Evolutionary conservation across 1,284 basidiomycete genomes (phyloP).

Genomic region (Rhizoctonia solani): DNA sequence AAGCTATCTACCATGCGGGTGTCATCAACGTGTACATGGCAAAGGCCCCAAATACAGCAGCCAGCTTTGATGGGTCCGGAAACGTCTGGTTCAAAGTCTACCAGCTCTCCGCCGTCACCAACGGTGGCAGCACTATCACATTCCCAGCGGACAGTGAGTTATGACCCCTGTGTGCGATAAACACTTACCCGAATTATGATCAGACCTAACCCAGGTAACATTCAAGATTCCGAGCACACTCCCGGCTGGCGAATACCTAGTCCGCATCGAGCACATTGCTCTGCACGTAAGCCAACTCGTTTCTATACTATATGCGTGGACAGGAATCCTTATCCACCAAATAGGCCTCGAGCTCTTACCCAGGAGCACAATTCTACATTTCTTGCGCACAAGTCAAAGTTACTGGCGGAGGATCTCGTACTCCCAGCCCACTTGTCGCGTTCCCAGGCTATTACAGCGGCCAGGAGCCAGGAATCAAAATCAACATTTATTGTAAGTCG

Average conservation of each 20-base stretch:
- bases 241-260: conserved; percentile 39
- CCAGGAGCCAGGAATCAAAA: conserved; percentile 45
- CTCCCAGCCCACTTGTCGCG: conserved; percentile 32
- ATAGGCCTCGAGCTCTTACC: background rate
- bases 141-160: conserved; percentile 49
- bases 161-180: background rate
- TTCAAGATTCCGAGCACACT: conserved; percentile 49
- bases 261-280: conserved; percentile 39
- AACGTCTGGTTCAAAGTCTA: conserved; percentile 57
- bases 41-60: conserved; percentile 50
- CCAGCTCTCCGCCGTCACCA: conserved; percentile 48
- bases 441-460: conserved; percentile 38
- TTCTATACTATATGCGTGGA: background rate
- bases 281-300: conserved; percentile 20
- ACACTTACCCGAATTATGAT: background rate
- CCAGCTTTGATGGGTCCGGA: conserved; percentile 49
- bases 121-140: conserved; percentile 45
- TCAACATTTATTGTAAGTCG: conserved; percentile 41
- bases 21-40: conserved; percentile 52
- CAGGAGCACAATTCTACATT: conserved; percentile 37
- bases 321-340: conserved; percentile 37
- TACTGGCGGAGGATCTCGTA: conserved; percentile 36
- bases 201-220: conserved; percentile 48
- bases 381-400: conserved; percentile 44
- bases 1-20: conserved; percentile 50